These are phyloP conservation scores for Hypoxylon subgilvum DNA, from an alignment of 495 filamentous ascomycete genomes.

Conservation along the genomic window DNA sequence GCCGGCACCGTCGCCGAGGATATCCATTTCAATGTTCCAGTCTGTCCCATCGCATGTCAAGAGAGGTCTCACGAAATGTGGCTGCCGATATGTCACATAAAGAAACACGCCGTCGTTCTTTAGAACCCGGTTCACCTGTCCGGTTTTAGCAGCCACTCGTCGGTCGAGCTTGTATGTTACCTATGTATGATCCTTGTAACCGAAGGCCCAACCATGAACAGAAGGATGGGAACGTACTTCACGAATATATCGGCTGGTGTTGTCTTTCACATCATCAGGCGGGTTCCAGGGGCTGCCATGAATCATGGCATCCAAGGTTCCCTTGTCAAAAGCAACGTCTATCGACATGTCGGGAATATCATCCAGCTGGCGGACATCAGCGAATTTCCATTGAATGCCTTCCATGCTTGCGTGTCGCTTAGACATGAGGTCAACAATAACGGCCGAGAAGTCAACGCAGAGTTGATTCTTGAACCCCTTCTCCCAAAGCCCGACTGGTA, in stretches of 20 bases:
- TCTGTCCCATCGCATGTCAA: constrained; percentile 46
- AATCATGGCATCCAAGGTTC: constrained; percentile 67
- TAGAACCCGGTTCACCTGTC: constrained; percentile 58
- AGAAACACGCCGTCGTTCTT: constrained; percentile 60
- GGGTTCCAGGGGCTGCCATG: constrained; percentile 64
- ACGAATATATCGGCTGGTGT: constrained; percentile 57
- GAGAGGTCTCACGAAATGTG: constrained; percentile 64
- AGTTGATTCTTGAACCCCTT: constrained; percentile 61
- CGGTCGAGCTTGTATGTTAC: background rate
- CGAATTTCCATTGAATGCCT: constrained; percentile 55
- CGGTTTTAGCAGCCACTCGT: constrained; percentile 20
- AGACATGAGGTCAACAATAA: constrained; percentile 59
- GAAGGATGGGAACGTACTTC: constrained; percentile 48
- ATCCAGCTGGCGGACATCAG: constrained; percentile 61
- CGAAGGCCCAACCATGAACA: no score
- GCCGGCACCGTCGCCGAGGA: constrained; percentile 17
- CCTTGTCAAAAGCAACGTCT: constrained; percentile 68
- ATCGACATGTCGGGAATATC: constrained; percentile 44
- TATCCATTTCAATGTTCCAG: constrained; percentile 26
- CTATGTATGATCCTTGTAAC: no score
- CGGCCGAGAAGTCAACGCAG: constrained; percentile 63
- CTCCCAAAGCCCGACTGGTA: constrained; percentile 55
- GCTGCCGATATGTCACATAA: constrained; percentile 65
- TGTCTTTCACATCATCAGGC: constrained; percentile 57
- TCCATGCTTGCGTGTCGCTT: constrained; percentile 43